A percentile compares a stretch with the other conserved stretches of the same genome.
Conservation (phyloP, 2,329 filamentous ascomycete genomes). For the Ophiostoma sp. region DNA sequence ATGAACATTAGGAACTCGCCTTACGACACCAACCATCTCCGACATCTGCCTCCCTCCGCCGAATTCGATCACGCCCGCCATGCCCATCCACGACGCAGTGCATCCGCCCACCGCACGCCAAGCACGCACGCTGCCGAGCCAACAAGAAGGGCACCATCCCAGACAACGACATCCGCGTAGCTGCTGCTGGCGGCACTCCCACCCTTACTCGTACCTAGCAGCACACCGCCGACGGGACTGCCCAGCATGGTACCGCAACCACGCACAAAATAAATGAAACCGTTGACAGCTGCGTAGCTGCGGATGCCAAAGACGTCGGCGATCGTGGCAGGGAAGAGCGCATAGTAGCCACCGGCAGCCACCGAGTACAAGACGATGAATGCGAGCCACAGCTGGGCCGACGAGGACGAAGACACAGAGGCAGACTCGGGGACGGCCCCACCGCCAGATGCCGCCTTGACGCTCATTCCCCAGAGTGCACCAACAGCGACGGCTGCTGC, state of each 20-base stretch:
- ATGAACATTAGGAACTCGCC: too few species aligned
- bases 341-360: slow-evolving; percentile 47
- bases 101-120: slow-evolving; percentile 44
- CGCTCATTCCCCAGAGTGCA: slow-evolving; percentile 29
- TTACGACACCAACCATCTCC: not conserved
- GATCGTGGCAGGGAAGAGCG: slow-evolving; percentile 47
- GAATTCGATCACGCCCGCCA: slow-evolving; percentile 26
- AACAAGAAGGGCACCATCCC: slow-evolving; percentile 44
- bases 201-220: slow-evolving; percentile 34
- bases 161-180: slow-evolving; percentile 43
- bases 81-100: slow-evolving; percentile 28
- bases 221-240: slow-evolving; percentile 46
- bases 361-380: slow-evolving; percentile 47
- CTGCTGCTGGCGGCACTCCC: slow-evolving; percentile 27
- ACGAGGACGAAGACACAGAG: not conserved
- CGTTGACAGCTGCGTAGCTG: slow-evolving; percentile 50
- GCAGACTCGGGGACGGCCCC: not conserved
- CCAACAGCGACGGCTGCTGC: slow-evolving; percentile 24
- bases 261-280: slow-evolving; percentile 48
- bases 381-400: slow-evolving; percentile 28
- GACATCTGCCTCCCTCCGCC: not conserved
- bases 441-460: not conserved
- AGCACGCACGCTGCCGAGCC: slow-evolving; percentile 43
- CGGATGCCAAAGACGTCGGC: slow-evolving; percentile 51
- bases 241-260: slow-evolving; percentile 48